phyloP scores from a whole-genome alignment of 495 filamentous ascomycete genomes.

The Podospora appendiculata region DNA sequence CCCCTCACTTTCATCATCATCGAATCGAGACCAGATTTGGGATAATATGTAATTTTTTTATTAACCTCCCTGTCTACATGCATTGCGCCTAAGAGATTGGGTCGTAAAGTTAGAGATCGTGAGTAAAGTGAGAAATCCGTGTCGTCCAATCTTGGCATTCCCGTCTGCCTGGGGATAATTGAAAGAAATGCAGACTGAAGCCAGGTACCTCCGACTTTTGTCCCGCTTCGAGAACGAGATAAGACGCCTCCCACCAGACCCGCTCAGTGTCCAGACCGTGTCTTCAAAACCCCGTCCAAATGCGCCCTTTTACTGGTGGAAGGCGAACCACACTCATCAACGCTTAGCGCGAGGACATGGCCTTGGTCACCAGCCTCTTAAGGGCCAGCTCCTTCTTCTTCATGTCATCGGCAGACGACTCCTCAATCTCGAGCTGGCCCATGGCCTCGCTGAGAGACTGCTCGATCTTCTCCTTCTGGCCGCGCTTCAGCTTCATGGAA shows the following conservation, averaged over 20 bases:
- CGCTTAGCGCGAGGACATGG: slow-evolving; percentile 78
- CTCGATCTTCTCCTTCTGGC: slow-evolving; percentile 99
- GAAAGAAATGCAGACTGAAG: slow-evolving; percentile 20
- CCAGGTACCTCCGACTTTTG: slow-evolving; percentile 16
- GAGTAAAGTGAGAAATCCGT: slow-evolving; percentile 23
- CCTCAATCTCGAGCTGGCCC: slow-evolving; percentile 41
- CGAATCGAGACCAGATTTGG: background rate
- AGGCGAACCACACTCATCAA: slow-evolving; percentile 22
- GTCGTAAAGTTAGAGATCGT: slow-evolving; percentile 21
- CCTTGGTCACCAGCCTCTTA: slow-evolving; percentile 97
- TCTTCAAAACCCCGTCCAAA: slow-evolving; percentile 19
- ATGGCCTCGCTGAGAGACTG: slow-evolving; percentile 56
- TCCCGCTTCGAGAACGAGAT: slow-evolving; percentile 23
- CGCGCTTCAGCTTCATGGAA: slow-evolving; percentile 95
- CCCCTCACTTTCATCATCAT: background rate
- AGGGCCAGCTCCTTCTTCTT: slow-evolving; percentile 99
- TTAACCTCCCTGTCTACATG: slow-evolving; percentile 39
- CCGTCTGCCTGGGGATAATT: slow-evolving; percentile 19
- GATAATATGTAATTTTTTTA: slow-evolving; percentile 11
- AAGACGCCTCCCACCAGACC: slow-evolving; percentile 23
- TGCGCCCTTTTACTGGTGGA: slow-evolving; percentile 24
- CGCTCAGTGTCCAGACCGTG: slow-evolving; percentile 14
- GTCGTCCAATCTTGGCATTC: slow-evolving; percentile 29
- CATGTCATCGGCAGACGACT: slow-evolving; percentile 84
- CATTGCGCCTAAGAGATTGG: slow-evolving; percentile 32